Conservation (phyloP, 2,329 filamentous ascomycete genomes). For the Alternaria triticimaculans region DNA sequence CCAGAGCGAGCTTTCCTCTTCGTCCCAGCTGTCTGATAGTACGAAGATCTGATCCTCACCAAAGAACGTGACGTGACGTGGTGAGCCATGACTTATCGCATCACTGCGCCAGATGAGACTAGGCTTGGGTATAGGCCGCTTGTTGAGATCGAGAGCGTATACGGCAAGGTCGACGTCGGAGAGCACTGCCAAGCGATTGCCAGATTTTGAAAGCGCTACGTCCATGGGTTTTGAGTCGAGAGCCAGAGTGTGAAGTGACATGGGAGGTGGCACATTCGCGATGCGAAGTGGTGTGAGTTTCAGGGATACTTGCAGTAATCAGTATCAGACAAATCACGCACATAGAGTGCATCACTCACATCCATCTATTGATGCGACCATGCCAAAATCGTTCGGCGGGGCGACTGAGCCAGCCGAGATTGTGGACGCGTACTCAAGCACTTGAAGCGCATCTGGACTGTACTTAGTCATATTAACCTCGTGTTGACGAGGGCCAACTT, state of each 20-base stretch:
- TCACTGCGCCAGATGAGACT: conserved; percentile 51
- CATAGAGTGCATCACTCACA: conserved; percentile 49
- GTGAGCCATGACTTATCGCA: conserved; percentile 20
- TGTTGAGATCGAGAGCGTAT: conserved; percentile 71
- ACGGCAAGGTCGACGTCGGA: conserved; percentile 71
- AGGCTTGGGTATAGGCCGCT: conserved; percentile 56
- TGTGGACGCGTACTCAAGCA: conserved; percentile 70
- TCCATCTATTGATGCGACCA: conserved; percentile 86
- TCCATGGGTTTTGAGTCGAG: conserved; percentile 71
- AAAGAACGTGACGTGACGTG: conserved; percentile 58
- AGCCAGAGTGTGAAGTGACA: conserved; percentile 79
- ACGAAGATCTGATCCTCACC: conserved; percentile 47
- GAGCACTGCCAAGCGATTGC: conserved; percentile 69
- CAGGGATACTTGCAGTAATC: conserved; percentile 57
- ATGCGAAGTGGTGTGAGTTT: conserved; percentile 86
- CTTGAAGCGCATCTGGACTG: conserved; percentile 57
- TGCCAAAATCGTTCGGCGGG: conserved; percentile 77
- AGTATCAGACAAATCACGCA: conserved; percentile 16
- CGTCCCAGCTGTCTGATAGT: conserved; percentile 42
- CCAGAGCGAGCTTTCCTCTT: conserved; percentile 41
- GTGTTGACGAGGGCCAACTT: neutral
- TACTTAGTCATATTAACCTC: neutral
- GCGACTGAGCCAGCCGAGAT: conserved; percentile 72
- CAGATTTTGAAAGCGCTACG: conserved; percentile 67
- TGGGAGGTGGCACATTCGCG: conserved; percentile 89